These are phyloP conservation scores for Hordeum marinum DNA, from an alignment of 176 grass and related monocot species.

Conservation along the genomic window DNA sequence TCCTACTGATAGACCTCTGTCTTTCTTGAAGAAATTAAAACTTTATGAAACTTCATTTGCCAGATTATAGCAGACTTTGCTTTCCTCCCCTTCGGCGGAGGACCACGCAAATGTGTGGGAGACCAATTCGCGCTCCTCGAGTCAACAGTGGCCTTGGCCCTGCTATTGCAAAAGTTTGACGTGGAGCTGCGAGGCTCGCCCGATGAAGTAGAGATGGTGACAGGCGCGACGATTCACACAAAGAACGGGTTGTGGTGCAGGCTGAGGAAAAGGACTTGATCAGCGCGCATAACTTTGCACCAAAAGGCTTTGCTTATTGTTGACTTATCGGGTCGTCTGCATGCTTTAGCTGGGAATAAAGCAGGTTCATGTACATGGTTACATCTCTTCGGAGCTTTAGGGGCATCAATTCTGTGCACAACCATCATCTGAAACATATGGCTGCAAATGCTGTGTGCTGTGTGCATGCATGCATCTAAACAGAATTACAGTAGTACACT, in stretches of 20 bases:
- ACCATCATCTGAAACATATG: slow-evolving; percentile 5
- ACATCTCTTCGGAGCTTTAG: slow-evolving; percentile 21
- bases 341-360: slow-evolving; percentile 4
- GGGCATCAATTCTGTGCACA: neutral
- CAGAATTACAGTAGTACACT: neutral
- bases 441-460: neutral
- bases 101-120: slow-evolving; percentile 82
- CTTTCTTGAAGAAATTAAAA: neutral
- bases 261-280: slow-evolving; percentile 58
- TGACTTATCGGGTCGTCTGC: slow-evolving; percentile 17
- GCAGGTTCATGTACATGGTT: slow-evolving; percentile 21
- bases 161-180: slow-evolving; percentile 73
- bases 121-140: slow-evolving; percentile 88
- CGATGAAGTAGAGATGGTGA: slow-evolving; percentile 80
- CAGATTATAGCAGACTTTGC: slow-evolving; percentile 92
- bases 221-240: slow-evolving; percentile 80
- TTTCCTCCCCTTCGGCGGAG: slow-evolving; percentile 88
- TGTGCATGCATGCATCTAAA: slow-evolving; percentile 8
- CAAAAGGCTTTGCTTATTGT: slow-evolving; percentile 10
- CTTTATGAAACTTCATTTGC: slow-evolving; percentile 11
- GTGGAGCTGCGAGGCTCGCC: slow-evolving; percentile 70
- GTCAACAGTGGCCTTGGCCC: slow-evolving; percentile 62
- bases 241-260: slow-evolving; percentile 85
- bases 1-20: neutral
- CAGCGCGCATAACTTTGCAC: slow-evolving; percentile 9